Evolutionary conservation across 2,329 filamentous ascomycete genomes (phyloP), one percentile per base, ranked within the genome.

Genomic region (Neospermospora avenae): DNA sequence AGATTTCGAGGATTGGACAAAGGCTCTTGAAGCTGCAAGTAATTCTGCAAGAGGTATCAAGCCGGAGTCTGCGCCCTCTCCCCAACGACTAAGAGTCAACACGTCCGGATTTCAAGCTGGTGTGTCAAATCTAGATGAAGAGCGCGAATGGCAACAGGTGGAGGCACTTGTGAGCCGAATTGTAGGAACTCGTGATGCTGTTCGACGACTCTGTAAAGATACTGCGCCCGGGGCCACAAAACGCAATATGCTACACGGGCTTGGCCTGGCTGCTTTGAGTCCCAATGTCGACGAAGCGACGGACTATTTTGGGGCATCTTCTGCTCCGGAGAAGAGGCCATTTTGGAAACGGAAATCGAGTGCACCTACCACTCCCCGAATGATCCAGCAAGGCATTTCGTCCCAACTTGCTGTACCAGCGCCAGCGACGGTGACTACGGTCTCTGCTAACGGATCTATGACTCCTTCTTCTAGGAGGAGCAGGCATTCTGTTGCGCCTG

Each of bases 281-380:
- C 75, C 77, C 2, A 73, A 74, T 14, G 68, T 75, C 2, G 71
- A 77, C 2, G 81, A 83, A 22, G 82, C 83, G 16, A 72, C 42
- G 2, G 84, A 83, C 37, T 78, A 84, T 59, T 87, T 86, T 67
- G 85, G 84, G 55, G 46, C 52, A 8, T 66, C 76, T 1, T 67
- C 73, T 8, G 67, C 71, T 7, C 69, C 75, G 3, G 86, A 91
- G 57, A 91, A 81, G 72, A 83, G 85, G 61, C 80, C 91, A 0
- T 98, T 99, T 71, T 99, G 95, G 95, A 96, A 92, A 74, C 86
- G 93, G 51, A 97, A 96, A 75, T 93, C 86, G 68, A 77, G 78
- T 18, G 60, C 70, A 18, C 68, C 71, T 31, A 51, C 60, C 14
- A 69, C 69, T 34, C 66, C 69, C 24, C 65, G 69, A 37, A 64